Evolutionary conservation across 78 protist genomes (phyloP), one percentile per base, ranked within the genome.

Genomic region (Speleostelium caveatum): DNA sequence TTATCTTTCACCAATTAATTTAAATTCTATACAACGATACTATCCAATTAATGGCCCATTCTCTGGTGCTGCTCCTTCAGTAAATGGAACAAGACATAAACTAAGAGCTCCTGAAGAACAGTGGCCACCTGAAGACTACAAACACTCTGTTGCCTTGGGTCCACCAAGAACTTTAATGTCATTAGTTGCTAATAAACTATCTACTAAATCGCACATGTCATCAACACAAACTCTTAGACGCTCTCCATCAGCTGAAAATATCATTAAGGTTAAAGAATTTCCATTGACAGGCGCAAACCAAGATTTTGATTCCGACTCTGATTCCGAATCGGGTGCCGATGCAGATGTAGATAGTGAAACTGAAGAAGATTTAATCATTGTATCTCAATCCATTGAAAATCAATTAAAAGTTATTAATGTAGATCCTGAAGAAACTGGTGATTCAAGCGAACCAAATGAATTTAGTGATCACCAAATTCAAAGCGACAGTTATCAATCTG

Each of bases 51-150:
- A 71, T 0, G 10, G 26, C 3, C 53, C 58, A 69, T 83, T 83
- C 67, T 36, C 45, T 39, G 75, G 74, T 58, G 63, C 91, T 0
- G 58, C 73, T 12, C 49, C 79, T 14, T 83, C 91, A 21, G 36
- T 55, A 17, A 74, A 74, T n/a, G 41, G 59, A 22, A 7, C 38
- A 10, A 51, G 77, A 19, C 91, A 83, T 33, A 83, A 83, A 51
- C 30, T 80, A 17, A 38, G 91, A 24, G 33, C 91, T 14, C 91
- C 91, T 1, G 91, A 83, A 6, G 91, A 83, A 60, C 26, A 22
- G 0, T 83, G 91, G 91, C 91, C 91, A 69, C 91, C 91, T 1
- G 66, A 69, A 60, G 91, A 83, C 22, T 83, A 49, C 33, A 83
- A 83, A 42, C 79, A 83, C 75, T 41, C 63, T 17, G 91, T 83